Evolutionary conservation across 2,329 filamentous ascomycete species (phyloP).

Genomic region (Pseudocercospora cruenta): DNA sequence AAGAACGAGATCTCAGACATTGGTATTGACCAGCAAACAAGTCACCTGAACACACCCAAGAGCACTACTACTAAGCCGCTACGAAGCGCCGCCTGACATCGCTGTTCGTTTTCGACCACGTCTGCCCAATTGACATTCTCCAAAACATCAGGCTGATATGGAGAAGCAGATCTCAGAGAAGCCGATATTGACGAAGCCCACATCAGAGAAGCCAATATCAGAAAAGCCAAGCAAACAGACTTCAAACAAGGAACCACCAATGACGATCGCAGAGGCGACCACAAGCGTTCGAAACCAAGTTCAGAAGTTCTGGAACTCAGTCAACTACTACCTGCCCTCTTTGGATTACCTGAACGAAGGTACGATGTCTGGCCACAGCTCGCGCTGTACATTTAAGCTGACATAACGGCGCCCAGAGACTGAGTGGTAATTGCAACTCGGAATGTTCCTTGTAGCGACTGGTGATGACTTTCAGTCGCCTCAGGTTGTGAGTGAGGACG

Average conservation of each 20-base stretch:
- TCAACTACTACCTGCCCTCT: constrained; percentile 4
- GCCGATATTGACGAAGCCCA: not conserved
- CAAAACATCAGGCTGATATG: not conserved
- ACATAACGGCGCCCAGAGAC: not conserved
- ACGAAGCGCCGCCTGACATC: not conserved
- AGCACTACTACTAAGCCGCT: not conserved
- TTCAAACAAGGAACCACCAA: not conserved
- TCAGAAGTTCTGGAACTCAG: not conserved
- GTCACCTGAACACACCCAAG: not conserved
- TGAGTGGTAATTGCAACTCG: not conserved
- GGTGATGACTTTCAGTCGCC: not conserved
- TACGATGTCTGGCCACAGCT: not conserved
- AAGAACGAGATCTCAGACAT: not conserved
- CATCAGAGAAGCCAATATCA: not conserved
- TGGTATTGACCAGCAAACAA: not conserved
- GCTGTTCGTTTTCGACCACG: not conserved
- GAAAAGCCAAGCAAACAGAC: not conserved
- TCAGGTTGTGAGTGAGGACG: not conserved
- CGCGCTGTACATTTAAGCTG: not conserved
- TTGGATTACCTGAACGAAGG: not conserved
- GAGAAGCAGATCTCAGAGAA: not conserved
- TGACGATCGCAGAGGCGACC: constrained; percentile 1
- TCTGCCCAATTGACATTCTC: not conserved
- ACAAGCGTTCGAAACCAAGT: not conserved
- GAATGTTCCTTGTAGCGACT: not conserved